Evolutionary conservation across 2,329 filamentous ascomycete species (phyloP), one percentile per base, ranked within the genome.

Genomic region (Celoporthe dispersa): DNA sequence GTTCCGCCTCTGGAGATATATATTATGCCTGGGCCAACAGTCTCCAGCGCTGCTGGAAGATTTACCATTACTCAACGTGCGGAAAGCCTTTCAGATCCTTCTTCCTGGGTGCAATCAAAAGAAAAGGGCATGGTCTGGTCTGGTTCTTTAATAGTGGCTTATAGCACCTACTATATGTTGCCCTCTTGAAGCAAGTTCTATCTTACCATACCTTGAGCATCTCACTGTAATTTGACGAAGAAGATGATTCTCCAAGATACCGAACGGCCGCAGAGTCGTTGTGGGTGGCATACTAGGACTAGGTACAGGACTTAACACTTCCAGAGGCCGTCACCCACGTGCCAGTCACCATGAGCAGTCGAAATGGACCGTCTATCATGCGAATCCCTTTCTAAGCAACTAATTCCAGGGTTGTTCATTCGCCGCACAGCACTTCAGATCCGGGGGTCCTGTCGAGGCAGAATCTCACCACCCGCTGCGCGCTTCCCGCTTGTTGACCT

Each of bases 121-220:
- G 3, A 25, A 2, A n/a, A 22, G 44, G 9, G 9, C 1, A 11
- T 28, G 1, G n/a, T 22, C 48, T 53, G 11, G 25, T 25, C 8
- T 12, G 22, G 8, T 5, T 9, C 7, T 22, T 53, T 11, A 8
- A 22, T 55, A 86, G 85, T 83, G 75, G 83, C 8, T 77, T 84
- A 25, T 89, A 86, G 87, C 87, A 90, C 76, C 84, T 87, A 7
- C 83, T 86, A 3, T 89, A 86, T 70, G 74, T 88, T 57, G 79
- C 83, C 9, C 79, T 89, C 7, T 51, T 68, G 69, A 35, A 87
- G 86, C 87, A 90, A 84, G 75, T 80, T 19, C 79, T 90, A 6
- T 84, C 84, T 35, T 74, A 77, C 2, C 79, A 85, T 55, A 84
- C 84, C 55, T 81, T 82, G 73, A 75, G 75, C 3, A 82, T 88